Evolutionary conservation across 306 rosid genomes (phyloP), one percentile per base, ranked within the genome.

Genomic region (Prosopis cineraria): DNA sequence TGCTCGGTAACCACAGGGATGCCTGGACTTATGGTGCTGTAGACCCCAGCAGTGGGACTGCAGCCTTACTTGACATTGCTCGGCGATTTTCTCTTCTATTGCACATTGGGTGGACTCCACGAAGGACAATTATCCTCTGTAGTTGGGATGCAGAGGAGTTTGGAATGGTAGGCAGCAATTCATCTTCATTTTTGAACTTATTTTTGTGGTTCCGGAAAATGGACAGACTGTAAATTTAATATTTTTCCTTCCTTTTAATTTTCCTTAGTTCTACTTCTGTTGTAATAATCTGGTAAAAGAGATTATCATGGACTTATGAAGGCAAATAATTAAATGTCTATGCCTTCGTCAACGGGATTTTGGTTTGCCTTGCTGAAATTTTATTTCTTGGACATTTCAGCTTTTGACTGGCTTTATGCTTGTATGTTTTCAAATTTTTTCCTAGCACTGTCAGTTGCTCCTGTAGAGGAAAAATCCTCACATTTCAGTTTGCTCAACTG

Each of bases 21-120:
- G 98, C 98, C 67, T 94, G 98, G 98, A 89, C 95, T 0, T 94
- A 83, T 76, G 98, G 98, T 41, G 97, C 98, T 70, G 98, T 94
- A 67, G 98, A 94, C 67, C 98, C 98, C 45, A 86, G 91, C 87
- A 94, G 98, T 74, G 98, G 98, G 58, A 94, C 98, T 29, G 97
- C 98, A 33, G 90, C 93, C 1, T 74, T 94, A 60, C 98, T 94
- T 16, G 98, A 94, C 84, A 76, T 94, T 48, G 97, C 97, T 73
- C 98, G 97, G 22, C 89, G 98, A 31, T 94, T 78, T 75, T 74
- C 92, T 80, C 85, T 84, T 79, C 80, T 94, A 45, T 78, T 84
- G 58, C 74, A 37, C 52, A 78, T 56, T 24, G 93, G 97, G 16
- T 94, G 98, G 98, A 86, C 59, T 36, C 97, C 98, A 50, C 86